A percentile compares a stretch with the other conserved stretches of the same genome.
Evolutionary conservation across 768 basidiomycete genomes (phyloP).

Genomic region (Auriscalpium vulgare): DNA sequence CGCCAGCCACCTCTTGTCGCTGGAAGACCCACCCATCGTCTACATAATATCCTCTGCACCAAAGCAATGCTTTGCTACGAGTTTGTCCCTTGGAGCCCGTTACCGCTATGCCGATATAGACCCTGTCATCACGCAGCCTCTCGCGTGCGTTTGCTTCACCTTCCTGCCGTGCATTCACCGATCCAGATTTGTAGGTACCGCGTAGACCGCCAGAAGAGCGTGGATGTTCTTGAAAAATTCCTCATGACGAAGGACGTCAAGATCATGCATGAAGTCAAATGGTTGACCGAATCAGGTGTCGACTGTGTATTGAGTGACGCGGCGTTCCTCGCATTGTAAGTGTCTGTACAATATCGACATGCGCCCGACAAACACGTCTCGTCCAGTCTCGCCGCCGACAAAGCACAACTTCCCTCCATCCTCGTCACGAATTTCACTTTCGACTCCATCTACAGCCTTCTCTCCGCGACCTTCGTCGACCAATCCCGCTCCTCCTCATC

Average conservation of each 20-base stretch:
- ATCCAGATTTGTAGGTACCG: constrained; percentile 40
- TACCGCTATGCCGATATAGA: constrained; percentile 72
- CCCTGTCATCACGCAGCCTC: constrained; percentile 73
- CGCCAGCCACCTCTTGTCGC: constrained; percentile 46
- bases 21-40: constrained; percentile 37
- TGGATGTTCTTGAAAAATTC: constrained; percentile 53
- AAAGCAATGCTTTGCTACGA: constrained; percentile 58
- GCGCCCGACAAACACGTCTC: not conserved
- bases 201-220: constrained; percentile 65
- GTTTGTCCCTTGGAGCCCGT: constrained; percentile 50
- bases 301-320: constrained; percentile 69
- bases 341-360: not conserved
- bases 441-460: constrained; percentile 75
- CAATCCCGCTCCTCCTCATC: constrained; percentile 3
- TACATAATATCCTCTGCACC: constrained; percentile 73
- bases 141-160: constrained; percentile 45
- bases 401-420: constrained; percentile 56
- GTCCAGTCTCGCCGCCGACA: constrained; percentile 55
- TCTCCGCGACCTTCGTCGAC: constrained; percentile 46
- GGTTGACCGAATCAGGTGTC: constrained; percentile 44
- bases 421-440: constrained; percentile 81
- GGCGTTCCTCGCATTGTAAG: constrained; percentile 71
- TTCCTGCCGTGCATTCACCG: not conserved
- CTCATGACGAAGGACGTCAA: constrained; percentile 45
- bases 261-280: constrained; percentile 45